phyloP scores from a whole-genome alignment of 345 rosid genomes.

The Alliaria petiolata region DNA sequence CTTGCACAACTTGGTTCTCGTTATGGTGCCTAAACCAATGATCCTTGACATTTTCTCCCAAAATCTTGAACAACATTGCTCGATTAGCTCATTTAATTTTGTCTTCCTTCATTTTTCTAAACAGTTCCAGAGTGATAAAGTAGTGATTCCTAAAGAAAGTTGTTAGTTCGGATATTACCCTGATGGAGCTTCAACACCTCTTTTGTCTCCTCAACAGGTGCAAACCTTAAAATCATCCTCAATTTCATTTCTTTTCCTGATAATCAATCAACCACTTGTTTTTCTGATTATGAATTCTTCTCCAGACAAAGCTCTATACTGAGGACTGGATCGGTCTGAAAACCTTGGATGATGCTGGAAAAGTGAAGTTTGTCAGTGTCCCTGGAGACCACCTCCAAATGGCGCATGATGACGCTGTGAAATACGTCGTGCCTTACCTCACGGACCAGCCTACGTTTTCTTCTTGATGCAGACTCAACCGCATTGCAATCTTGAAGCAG shows the following conservation, averaged over 20 bases:
- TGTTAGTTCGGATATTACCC: slow-evolving; percentile 90
- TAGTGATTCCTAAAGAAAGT: slow-evolving; percentile 84
- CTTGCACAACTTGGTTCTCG: slow-evolving; percentile 75
- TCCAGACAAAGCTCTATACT: slow-evolving; percentile 70
- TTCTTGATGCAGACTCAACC: neutral
- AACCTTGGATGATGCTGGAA: slow-evolving; percentile 61
- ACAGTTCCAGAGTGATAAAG: slow-evolving; percentile 69
- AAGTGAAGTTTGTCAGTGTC: slow-evolving; percentile 60
- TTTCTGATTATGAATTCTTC: neutral
- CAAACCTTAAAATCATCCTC: neutral
- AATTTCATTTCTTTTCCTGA: neutral
- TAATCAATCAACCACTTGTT: neutral
- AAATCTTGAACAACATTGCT: neutral
- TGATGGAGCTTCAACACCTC: slow-evolving; percentile 65
- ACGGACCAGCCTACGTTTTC: neutral
- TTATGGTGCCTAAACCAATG: slow-evolving; percentile 51
- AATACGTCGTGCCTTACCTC: slow-evolving; percentile 60
- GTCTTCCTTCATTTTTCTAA: neutral
- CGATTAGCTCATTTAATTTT: neutral
- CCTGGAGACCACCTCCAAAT: slow-evolving; percentile 72
- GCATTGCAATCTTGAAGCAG: neutral
- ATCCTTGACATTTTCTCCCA: neutral
- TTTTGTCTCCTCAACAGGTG: slow-evolving; percentile 61
- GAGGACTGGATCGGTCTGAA: slow-evolving; percentile 95
- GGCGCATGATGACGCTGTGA: slow-evolving; percentile 51